Base-by-base conservation (phyloP, 2,329 filamentous ascomycete species). In the Daldinia sp. region DNA sequence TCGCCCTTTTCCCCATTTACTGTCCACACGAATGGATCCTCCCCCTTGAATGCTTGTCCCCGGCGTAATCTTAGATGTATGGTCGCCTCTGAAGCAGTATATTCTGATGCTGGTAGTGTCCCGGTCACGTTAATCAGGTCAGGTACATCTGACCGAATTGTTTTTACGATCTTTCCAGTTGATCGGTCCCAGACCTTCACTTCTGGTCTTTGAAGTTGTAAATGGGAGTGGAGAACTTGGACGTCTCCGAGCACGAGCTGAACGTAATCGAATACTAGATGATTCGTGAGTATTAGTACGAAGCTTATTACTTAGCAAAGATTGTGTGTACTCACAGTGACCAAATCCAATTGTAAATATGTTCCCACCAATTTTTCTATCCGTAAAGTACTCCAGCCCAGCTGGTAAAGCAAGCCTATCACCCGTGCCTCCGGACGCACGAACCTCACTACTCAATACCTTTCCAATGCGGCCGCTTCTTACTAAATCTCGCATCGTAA, bases 1-100 rank as follows among this genome's bases (percentile, higher is more conserved):
- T 50, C 46, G 6, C 46, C 46, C 26, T 7, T 50, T 50, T 50
- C 46, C n/a, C 46, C 46, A 50, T 50, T 50, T 30, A 50, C 15
- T 30, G 46, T 30, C 46, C 46, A 50, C 15, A 50, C 46, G 18
- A 50, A 4, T 5, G 46, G 46, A n/a, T 50, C 46, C 13, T 50
- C 46, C n/a, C 46, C 46, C 26, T 50, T 50, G 10, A 50, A 50
- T 3, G 46, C 26, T 30, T 50, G 46, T 3, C 46, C 46, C 9
- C 46, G 46, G 26, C 46, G 46, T 6, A 50, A 50, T 15, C 46
- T 28, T 4, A 50, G 15, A 30, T 50, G 46, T 4, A 50, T 26
- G 6, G 26, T 50, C 6, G 46, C 46, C 23, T 26, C 46, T 12
- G 26, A 30, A 50, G 26, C n/a, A 18, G 5, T n/a, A 26, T 50